Base-by-base conservation (phyloP, 2,329 filamentous ascomycete genomes). In the Aspergillus sp. region DNA sequence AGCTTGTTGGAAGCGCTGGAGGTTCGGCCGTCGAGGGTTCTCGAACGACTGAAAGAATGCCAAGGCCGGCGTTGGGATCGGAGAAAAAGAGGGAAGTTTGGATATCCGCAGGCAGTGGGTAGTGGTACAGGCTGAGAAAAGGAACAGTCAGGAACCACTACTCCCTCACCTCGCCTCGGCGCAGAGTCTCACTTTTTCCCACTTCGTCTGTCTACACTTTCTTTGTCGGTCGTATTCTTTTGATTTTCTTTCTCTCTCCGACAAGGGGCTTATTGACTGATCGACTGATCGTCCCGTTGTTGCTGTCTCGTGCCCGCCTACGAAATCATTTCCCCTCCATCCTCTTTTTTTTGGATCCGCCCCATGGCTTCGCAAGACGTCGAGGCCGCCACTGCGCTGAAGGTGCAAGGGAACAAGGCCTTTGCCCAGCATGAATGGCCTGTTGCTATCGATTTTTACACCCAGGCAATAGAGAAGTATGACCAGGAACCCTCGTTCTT, bases 391-490 rank as follows among this genome's bases (percentile, higher is more conserved):
- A 79, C 83, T 55, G 86, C 85, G 62, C 75, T 95, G 57, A 98
- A 98, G 75, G 86, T 94, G 68, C 80, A 94, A 69, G 93, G 93
- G 65, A 98, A 98, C 71, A 87, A 90, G 62, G 90, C 90, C 42
- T 97, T 97, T 70, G 82, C 83, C 44, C 76, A 82, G 29, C 89
- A 95, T 60, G 86, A 97, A 73, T 98, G 88, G 86, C 80, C 78
- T 8, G 73, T 77, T 3, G 93, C 93, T 6, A 78, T 95, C 51
- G 83, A 90, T 2, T 82, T 83, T 54, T 98, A 98, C 69, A 82
- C 82, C 43, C 80, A 94, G 69, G 91, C 91, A 27, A 97, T 98
- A 62, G 83, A 86, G 48, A 71, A 88, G 55, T 84, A 95, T 69
- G 81, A 85, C 62, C 77, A 86, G 56, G 86, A 97, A 61, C 87